Evolutionary conservation across 2,329 filamentous ascomycete species (phyloP).

Genomic region (Nemania diffusa): DNA sequence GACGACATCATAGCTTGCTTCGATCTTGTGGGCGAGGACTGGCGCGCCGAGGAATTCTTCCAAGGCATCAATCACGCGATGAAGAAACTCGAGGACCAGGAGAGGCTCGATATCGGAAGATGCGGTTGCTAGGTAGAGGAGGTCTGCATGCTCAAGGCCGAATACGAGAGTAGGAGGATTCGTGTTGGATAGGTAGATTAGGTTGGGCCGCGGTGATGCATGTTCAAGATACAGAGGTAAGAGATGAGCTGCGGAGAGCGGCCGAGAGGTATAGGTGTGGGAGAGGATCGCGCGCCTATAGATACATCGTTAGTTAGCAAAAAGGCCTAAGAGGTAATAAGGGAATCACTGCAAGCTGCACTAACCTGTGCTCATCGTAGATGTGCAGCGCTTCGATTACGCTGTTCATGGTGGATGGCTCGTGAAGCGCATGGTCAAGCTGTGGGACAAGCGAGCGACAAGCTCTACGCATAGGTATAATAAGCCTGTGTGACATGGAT

Average conservation of each 20-base stretch:
- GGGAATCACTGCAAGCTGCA: conserved; percentile 11
- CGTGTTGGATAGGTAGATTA: conserved; percentile 85
- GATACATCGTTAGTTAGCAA: conserved; percentile 41
- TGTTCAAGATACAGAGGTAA: conserved; percentile 89
- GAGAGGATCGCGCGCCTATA: conserved; percentile 83
- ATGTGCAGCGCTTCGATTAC: conserved; percentile 96
- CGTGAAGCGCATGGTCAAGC: conserved; percentile 44
- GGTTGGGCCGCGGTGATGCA: conserved; percentile 80
- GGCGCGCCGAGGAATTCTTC: conserved; percentile 95
- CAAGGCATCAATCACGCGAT: conserved; percentile 89
- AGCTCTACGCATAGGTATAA: not conserved
- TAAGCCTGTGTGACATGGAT: not conserved
- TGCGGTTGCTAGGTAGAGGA: conserved; percentile 86
- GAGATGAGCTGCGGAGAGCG: conserved; percentile 78
- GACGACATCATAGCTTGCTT: conserved; percentile 90
- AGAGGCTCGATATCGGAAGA: conserved; percentile 89
- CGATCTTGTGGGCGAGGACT: conserved; percentile 85
- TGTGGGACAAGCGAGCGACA: not conserved
- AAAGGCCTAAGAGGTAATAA: not conserved
- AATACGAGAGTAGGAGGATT: conserved; percentile 90
- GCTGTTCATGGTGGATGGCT: conserved; percentile 74
- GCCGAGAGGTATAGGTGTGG: conserved; percentile 86
- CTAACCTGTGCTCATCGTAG: conserved; percentile 93
- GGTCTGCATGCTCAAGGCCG: conserved; percentile 84
- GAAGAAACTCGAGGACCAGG: conserved; percentile 91